phyloP scores from a whole-genome alignment of 2,329 filamentous ascomycete genomes.

The Tolypocladium ophioglossoides region DNA sequence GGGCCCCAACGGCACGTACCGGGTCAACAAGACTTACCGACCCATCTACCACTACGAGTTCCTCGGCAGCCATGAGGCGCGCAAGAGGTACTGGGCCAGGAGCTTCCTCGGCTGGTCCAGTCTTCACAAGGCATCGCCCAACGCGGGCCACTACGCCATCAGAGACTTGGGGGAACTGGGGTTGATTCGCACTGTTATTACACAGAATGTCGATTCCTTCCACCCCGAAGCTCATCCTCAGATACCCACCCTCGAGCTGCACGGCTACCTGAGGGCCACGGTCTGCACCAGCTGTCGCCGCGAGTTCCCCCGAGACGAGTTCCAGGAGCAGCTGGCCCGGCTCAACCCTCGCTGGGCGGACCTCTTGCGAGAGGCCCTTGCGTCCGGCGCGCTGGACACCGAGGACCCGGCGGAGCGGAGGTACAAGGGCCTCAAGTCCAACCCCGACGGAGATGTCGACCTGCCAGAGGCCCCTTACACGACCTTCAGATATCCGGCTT shows the following conservation, averaged over 20 bases:
- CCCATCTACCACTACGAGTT: slow-evolving; percentile 95
- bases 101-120: slow-evolving; percentile 90
- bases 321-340: slow-evolving; percentile 64
- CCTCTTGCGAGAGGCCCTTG: slow-evolving; percentile 62
- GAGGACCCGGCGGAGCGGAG: slow-evolving; percentile 63
- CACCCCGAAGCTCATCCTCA: slow-evolving; percentile 67
- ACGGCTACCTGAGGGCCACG: slow-evolving; percentile 77
- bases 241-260: slow-evolving; percentile 71
- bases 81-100: slow-evolving; percentile 92
- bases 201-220: slow-evolving; percentile 96
- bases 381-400: slow-evolving; percentile 64
- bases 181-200: slow-evolving; percentile 66
- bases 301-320: slow-evolving; percentile 59
- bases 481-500: slow-evolving; percentile 84
- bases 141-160: slow-evolving; percentile 69
- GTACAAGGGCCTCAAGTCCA: slow-evolving; percentile 64
- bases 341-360: slow-evolving; percentile 81
- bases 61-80: slow-evolving; percentile 63
- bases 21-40: slow-evolving; percentile 78
- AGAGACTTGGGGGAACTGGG: slow-evolving; percentile 61
- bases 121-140: slow-evolving; percentile 67
- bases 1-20: slow-evolving; percentile 82
- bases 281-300: slow-evolving; percentile 71
- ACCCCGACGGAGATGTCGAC: slow-evolving; percentile 92
- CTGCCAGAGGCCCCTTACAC: slow-evolving; percentile 78